A percentile compares a stretch with the other conserved stretches of the same genome.
Conservation (phyloP, 306 rosid genomes). For the Cicer arietinum region DNA sequence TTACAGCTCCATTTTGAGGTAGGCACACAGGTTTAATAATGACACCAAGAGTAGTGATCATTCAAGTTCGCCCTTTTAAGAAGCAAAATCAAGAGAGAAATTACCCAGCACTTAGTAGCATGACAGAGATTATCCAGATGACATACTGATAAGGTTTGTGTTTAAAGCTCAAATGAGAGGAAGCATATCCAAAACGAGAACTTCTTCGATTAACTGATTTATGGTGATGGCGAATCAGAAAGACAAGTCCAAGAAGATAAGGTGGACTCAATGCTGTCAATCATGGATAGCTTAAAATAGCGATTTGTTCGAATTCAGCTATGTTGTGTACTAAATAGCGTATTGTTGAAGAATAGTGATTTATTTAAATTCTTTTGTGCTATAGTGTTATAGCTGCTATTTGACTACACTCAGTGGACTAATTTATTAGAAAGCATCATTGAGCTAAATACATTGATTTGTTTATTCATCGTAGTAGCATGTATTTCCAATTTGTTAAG, state of each 20-base stretch:
- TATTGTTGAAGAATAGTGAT: too few species aligned
- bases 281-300: too few species aligned
- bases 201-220: slow-evolving; percentile 58
- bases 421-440: slow-evolving; percentile 10
- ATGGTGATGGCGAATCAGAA: slow-evolving; percentile 71
- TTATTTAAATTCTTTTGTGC: too few species aligned
- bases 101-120: slow-evolving; percentile 62
- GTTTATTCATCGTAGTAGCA: slow-evolving; percentile 66
- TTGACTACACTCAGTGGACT: too few species aligned
- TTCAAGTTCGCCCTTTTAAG: slow-evolving; percentile 53
- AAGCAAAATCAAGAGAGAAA: slow-evolving; percentile 48
- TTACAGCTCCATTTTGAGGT: slow-evolving; percentile 59
- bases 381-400: too few species aligned
- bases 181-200: slow-evolving; percentile 29
- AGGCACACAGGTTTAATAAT: slow-evolving; percentile 60
- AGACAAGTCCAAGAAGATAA: slow-evolving; percentile 63
- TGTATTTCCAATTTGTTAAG: slow-evolving; percentile 77
- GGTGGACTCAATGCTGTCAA: not conserved
- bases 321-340: too few species aligned
- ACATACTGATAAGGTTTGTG: slow-evolving; percentile 70
- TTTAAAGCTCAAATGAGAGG: slow-evolving; percentile 52
- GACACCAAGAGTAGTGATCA: slow-evolving; percentile 65
- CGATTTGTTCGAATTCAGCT: too few species aligned
- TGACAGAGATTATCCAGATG: slow-evolving; percentile 60
- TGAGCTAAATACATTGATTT: not conserved